These are phyloP conservation scores for Fusarium pilosicola DNA, from an alignment of 2,329 filamentous ascomycete species.

Conservation along the genomic window DNA sequence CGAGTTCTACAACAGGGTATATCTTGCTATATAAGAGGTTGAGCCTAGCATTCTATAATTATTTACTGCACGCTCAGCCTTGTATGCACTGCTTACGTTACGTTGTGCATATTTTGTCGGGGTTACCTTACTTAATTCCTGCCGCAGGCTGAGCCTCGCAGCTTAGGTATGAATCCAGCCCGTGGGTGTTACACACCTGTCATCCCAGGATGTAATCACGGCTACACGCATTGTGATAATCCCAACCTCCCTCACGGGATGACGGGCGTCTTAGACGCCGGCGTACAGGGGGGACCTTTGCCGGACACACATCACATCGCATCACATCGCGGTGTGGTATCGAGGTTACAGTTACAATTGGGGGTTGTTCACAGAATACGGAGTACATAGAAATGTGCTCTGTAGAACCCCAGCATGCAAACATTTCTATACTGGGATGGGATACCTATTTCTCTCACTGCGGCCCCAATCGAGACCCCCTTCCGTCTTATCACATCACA, in stretches of 20 bases:
- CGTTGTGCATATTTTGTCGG: conserved; percentile 2
- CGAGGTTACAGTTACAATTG: conserved; percentile 5
- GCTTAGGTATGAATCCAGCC: conserved; percentile 30
- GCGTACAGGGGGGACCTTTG: neutral
- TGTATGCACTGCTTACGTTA: conserved; percentile 29
- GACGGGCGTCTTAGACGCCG: conserved; percentile 26
- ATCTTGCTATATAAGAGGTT: neutral
- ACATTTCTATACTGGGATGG: neutral
- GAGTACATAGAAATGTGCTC: neutral
- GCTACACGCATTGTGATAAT: neutral
- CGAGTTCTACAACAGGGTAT: neutral
- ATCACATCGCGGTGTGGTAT: neutral
- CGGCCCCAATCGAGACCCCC: conserved; percentile 19
- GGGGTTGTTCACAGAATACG: neutral
- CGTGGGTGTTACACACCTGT: conserved; percentile 19
- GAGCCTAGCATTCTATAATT: neutral
- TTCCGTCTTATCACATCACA: neutral
- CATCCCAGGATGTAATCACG: conserved; percentile 3
- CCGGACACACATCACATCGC: conserved; percentile 5
- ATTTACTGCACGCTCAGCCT: conserved; percentile 2
- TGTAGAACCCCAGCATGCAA: neutral
- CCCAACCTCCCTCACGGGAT: conserved; percentile 4
- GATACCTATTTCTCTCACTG: neutral
- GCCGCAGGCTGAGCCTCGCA: conserved; percentile 20
- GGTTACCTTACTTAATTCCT: neutral